A percentile compares a stretch with the other conserved stretches of the same genome.
These are phyloP conservation scores for Cadophora sp. DNA, from an alignment of 2,329 filamentous ascomycete species.

Conservation along the genomic window DNA sequence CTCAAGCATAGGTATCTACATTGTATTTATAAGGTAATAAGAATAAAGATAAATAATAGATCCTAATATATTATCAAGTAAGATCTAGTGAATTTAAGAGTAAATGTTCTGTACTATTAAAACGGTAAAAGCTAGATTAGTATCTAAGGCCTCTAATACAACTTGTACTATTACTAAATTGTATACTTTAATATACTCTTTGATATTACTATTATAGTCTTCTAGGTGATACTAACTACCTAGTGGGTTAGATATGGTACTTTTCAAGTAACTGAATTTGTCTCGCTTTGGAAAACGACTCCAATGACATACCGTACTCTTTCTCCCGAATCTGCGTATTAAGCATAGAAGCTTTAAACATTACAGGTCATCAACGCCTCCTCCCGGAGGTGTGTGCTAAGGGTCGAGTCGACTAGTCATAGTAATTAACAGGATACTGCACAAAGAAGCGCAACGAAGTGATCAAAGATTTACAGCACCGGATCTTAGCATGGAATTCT, in stretches of 20 bases:
- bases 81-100: slow-evolving; percentile 1
- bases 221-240: background rate
- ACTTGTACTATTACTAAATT: slow-evolving; percentile 1
- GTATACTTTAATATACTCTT: slow-evolving; percentile 5
- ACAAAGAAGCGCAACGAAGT: background rate
- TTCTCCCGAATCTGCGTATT: background rate
- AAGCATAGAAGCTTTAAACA: background rate
- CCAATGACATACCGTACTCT: background rate
- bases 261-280: background rate
- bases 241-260: slow-evolving; percentile 5
- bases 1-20: background rate
- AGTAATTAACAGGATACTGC: background rate
- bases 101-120: slow-evolving; percentile 8
- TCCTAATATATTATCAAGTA: background rate
- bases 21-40: background rate
- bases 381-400: background rate
- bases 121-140: slow-evolving; percentile 5
- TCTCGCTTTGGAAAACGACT: background rate
- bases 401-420: background rate
- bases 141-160: background rate
- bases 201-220: slow-evolving; percentile 3
- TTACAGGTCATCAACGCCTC: background rate
- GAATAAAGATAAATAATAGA: background rate
- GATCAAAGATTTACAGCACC: no score
- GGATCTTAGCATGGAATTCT: no score